Evolutionary conservation across 495 filamentous ascomycete genomes (phyloP), one percentile per base, ranked within the genome.

Genomic region (Lasiosphaeria ovina): DNA sequence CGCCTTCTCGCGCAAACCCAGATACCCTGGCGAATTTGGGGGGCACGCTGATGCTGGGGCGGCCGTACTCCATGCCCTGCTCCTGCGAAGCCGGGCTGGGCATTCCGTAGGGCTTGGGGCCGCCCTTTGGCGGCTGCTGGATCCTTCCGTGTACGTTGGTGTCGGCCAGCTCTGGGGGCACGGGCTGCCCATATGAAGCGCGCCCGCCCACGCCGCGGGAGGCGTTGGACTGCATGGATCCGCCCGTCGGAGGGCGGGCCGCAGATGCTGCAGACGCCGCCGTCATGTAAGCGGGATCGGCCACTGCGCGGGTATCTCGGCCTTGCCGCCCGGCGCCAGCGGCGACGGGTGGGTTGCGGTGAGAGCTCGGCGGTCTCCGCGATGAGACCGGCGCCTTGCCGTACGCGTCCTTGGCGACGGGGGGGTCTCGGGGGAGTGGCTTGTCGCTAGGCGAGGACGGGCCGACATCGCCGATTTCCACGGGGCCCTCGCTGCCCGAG

Each of bases 141-240:
- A 98, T 88, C 64, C 89, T 88, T 61, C 91, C 94, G 74, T 97
- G 89, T 40, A 86, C 93, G 78, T 95, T 97, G 44, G 92, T 93
- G 70, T 88, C 87, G 56, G 91, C 92, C 64, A 97, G 85, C 61
- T 90, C 88, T 35, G 94, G 92, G 57, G 90, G 90, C 66, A 89
- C 85, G 50, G 94, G 93, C 74, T 91, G 90, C 63, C 89, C 89
- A 71, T 98, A 97, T 54, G 91, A 95, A 54, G 89, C 88, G 62
- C 92, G 82, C 35, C 91, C 90, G 62, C 88, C 66, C 11, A 94
- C 77, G 44, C 87, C 79, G 62, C 75, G 77, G 55, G 83, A 83
- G 57, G 64, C 73, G 64, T 83, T 85, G 11, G 88, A 91, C 35
- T 83, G 82, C 82, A 93, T 87, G 3, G 92, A 95, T 45, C 85